phyloP scores from a whole-genome alignment of 257 asterid genomes.

The Orobanche coerulescens region DNA sequence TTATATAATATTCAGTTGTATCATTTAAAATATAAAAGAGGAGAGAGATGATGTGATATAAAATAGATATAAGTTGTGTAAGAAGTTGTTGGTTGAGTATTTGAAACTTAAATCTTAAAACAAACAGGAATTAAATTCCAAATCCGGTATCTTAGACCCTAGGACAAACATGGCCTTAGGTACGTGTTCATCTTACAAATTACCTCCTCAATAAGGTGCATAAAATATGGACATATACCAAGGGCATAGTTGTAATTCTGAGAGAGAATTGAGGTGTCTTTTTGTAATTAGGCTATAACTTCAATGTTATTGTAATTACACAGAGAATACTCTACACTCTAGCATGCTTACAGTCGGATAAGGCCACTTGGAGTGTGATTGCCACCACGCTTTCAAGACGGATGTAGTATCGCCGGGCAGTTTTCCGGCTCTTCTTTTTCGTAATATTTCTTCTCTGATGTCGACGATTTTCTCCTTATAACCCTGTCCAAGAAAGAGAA shows the following conservation, averaged over 20 bases:
- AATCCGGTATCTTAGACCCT: too few relatives aligned
- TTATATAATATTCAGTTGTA: too few relatives aligned
- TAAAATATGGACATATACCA: too few relatives aligned
- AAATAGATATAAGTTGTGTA: too few relatives aligned
- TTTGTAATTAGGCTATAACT: not conserved
- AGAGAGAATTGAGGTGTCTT: not conserved
- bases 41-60: too few relatives aligned
- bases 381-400: constrained; percentile 75
- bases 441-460: constrained; percentile 63
- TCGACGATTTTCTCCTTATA: constrained; percentile 70
- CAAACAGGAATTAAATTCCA: too few relatives aligned
- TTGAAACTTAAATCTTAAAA: too few relatives aligned
- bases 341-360: constrained; percentile 59
- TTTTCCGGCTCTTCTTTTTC: constrained; percentile 73
- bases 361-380: constrained; percentile 75
- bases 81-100: too few relatives aligned
- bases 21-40: too few relatives aligned
- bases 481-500: constrained; percentile 29
- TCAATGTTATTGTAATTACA: too few relatives aligned
- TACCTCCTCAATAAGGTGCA: not conserved
- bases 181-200: not conserved
- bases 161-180: too few relatives aligned
- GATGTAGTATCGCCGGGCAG: constrained; percentile 76
- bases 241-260: not conserved
- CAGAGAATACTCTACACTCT: not conserved